Evolutionary conservation across 768 basidiomycete species (phyloP).

Genomic region (Amanita jacksonii): DNA sequence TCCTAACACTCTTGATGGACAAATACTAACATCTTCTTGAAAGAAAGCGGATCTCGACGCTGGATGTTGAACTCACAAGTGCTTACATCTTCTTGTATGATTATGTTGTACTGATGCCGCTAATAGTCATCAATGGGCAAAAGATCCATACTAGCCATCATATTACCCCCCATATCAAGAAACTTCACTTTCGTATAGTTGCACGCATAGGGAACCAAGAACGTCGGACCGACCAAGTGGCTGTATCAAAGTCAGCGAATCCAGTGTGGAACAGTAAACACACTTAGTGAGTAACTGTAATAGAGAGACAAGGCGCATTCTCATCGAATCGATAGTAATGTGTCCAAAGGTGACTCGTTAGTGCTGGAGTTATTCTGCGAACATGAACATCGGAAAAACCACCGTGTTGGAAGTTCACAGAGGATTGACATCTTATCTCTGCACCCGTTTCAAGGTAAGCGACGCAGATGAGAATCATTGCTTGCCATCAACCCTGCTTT

Average conservation of each 20-base stretch:
- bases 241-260: background rate
- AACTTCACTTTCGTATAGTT: background rate
- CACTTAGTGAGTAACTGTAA: background rate
- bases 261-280: slow-evolving; percentile 1
- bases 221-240: background rate
- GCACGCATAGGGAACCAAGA: background rate
- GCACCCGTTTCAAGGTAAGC: background rate
- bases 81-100: background rate
- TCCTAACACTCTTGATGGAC: background rate
- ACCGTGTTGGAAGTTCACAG: background rate
- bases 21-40: background rate
- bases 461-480: background rate
- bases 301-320: background rate
- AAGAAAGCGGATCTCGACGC: background rate
- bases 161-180: background rate
- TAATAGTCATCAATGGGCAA: background rate
- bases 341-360: background rate
- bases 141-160: background rate
- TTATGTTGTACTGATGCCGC: background rate
- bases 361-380: background rate
- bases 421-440: background rate
- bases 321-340: background rate
- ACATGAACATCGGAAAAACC: background rate
- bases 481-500: no score
- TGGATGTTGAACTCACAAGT: background rate